Percentiles rank a stretch among this genome's conserved stretches.
These are phyloP conservation scores for Fusarium brevicatenulatum DNA, from an alignment of 2,329 filamentous ascomycete genomes.

Conservation along the genomic window DNA sequence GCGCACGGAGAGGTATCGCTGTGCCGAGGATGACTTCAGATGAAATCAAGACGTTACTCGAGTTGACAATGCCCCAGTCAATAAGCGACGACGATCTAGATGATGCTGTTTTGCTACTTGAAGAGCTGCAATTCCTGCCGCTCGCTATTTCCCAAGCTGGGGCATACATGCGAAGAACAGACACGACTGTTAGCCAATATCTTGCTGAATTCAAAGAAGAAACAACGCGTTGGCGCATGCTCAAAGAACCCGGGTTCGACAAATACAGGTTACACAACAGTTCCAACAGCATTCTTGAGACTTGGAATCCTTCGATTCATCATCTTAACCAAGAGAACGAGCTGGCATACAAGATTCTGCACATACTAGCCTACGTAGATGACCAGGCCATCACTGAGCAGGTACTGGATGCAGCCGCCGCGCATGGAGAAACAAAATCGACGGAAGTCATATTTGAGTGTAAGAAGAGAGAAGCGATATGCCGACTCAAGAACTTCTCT, in stretches of 20 bases:
- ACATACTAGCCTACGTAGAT: constrained; percentile 48
- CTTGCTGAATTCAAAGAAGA: constrained; percentile 38
- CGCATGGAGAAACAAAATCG: not conserved
- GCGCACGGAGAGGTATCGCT: constrained; percentile 29
- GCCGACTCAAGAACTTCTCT: constrained; percentile 48
- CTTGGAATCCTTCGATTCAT: constrained; percentile 49
- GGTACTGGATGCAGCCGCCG: constrained; percentile 37
- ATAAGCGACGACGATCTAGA: constrained; percentile 1
- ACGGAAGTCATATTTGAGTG: not conserved
- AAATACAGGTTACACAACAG: constrained; percentile 42
- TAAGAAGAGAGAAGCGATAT: constrained; percentile 31
- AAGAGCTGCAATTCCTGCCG: constrained; percentile 44
- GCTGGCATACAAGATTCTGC: constrained; percentile 44
- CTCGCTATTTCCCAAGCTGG: constrained; percentile 49
- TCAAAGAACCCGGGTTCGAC: constrained; percentile 40
- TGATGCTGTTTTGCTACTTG: constrained; percentile 21
- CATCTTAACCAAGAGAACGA: constrained; percentile 44
- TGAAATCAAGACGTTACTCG: constrained; percentile 28
- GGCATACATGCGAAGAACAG: constrained; percentile 46
- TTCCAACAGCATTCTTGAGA: constrained; percentile 49
- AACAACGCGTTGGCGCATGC: constrained; percentile 37
- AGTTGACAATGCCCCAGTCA: not conserved
- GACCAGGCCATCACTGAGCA: constrained; percentile 46
- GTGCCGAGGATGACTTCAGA: constrained; percentile 37
- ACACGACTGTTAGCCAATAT: constrained; percentile 39